phyloP scores from a whole-genome alignment of 78 protist genomes.

The Chrysochromulina tobinii region DNA sequence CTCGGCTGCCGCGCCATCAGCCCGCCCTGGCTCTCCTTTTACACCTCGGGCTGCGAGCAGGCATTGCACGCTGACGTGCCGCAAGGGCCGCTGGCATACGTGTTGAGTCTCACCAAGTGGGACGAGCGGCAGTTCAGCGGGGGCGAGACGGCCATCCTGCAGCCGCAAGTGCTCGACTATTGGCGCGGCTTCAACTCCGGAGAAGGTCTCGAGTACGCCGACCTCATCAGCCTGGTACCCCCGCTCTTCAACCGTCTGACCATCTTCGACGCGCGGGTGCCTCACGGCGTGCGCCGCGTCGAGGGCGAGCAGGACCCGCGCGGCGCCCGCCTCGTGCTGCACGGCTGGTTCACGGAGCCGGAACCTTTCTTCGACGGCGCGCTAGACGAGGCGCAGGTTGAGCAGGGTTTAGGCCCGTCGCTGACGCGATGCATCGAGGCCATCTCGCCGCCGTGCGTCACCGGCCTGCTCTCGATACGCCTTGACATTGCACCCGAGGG shows the following conservation, averaged over 20 bases:
- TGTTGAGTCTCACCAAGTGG: slow-evolving; percentile 2
- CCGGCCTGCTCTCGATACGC: too few species aligned
- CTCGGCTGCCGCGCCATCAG: slow-evolving; percentile 27
- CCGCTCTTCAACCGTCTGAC: slow-evolving; percentile 16
- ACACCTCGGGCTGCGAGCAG: slow-evolving; percentile 18
- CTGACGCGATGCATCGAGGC: too few species aligned
- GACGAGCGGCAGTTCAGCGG: slow-evolving; percentile 4
- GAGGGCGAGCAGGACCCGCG: slow-evolving; percentile 21
- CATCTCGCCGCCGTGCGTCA: too few species aligned
- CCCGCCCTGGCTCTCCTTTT: slow-evolving; percentile 34
- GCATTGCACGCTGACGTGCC: not conserved
- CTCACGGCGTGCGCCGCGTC: slow-evolving; percentile 40
- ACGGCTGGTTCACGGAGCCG: slow-evolving; percentile 7
- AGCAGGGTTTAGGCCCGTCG: not conserved
- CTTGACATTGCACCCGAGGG: too few species aligned
- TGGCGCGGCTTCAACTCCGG: not conserved
- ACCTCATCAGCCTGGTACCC: not conserved
- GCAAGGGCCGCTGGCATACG: slow-evolving; percentile 33
- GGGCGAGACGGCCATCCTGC: slow-evolving; percentile 9
- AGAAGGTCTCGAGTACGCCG: not conserved
- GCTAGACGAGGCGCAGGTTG: not conserved
- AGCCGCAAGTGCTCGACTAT: not conserved
- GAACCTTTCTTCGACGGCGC: not conserved
- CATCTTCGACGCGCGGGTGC: slow-evolving; percentile 38
- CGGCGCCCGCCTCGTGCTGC: slow-evolving; percentile 6